Conservation (phyloP, 2,329 filamentous ascomycete species). For the Colletotrichum spaethianum region DNA sequence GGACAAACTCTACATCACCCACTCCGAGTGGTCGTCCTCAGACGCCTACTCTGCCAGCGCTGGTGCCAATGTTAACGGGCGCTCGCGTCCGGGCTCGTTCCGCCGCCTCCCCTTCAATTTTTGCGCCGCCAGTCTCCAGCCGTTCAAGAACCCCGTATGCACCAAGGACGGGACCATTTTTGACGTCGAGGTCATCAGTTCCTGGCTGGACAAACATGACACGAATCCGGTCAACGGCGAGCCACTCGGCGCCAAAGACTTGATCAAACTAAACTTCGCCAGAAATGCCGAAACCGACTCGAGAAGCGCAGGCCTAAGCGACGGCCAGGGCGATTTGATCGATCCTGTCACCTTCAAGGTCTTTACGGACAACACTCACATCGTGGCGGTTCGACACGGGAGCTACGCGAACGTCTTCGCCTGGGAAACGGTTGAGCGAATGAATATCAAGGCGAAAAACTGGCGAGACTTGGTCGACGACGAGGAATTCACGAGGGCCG, state of each 20-base stretch:
- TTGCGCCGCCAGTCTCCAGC: conserved; percentile 95
- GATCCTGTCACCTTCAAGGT: conserved; percentile 98
- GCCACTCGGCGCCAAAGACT: conserved; percentile 82
- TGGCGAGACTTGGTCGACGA: conserved; percentile 94
- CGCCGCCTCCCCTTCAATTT: conserved; percentile 97
- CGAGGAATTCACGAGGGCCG: conserved; percentile 86
- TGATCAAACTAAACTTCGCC: conserved; percentile 92
- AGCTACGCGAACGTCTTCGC: conserved; percentile 95
- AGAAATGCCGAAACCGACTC: conserved; percentile 83
- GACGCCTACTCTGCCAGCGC: conserved; percentile 89
- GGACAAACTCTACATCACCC: conserved; percentile 80
- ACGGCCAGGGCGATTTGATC: conserved; percentile 83
- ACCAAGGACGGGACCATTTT: conserved; percentile 90
- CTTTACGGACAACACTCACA: conserved; percentile 97
- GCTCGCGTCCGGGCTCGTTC: conserved; percentile 76
- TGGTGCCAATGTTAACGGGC: conserved; percentile 73
- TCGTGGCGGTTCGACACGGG: conserved; percentile 85
- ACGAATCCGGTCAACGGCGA: conserved; percentile 92
- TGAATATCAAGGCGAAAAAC: conserved; percentile 97
- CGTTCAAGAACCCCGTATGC: conserved; percentile 95
- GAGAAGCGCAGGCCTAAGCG: conserved; percentile 60
- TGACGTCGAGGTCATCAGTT: conserved; percentile 92
- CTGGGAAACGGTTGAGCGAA: conserved; percentile 93
- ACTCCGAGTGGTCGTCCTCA: conserved; percentile 95
- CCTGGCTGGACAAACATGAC: conserved; percentile 93